Conservation (phyloP, 164 flowering plant species). For the Nymphaea colorata region DNA sequence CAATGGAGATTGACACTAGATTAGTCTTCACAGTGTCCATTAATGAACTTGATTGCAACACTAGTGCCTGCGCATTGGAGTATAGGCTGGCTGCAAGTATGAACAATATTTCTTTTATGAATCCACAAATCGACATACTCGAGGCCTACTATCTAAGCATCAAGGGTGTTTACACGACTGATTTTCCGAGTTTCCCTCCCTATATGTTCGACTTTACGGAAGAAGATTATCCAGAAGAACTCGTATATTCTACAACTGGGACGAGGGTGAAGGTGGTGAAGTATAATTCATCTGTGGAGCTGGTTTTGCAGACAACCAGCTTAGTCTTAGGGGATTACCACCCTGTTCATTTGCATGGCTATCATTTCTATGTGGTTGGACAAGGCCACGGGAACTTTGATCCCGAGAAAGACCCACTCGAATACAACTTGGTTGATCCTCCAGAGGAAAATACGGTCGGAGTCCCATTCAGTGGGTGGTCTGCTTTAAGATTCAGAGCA, state of each 20-base stretch:
- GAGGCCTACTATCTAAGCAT: conserved; percentile 8
- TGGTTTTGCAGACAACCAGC: conserved; percentile 10
- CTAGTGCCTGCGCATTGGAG: conserved; percentile 4
- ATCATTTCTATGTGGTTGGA: conserved; percentile 25
- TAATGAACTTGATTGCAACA: conserved; percentile 3
- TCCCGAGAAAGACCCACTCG: conserved; percentile 10
- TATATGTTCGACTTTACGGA: conserved; percentile 4
- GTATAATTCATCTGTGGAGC: conserved; percentile 7
- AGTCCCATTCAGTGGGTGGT: conserved; percentile 33
- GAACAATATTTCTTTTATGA: conserved; percentile 11
- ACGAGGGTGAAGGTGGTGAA: conserved; percentile 7
- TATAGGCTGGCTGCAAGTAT: conserved; percentile 10
- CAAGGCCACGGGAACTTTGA: conserved; percentile 32
- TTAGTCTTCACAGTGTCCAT: conserved; percentile 4
- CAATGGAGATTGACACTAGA: conserved; percentile 1
- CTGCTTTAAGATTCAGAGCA: conserved; percentile 26
- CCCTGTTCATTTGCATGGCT: conserved; percentile 22
- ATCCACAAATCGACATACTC: conserved; percentile 5
- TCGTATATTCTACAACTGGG: neutral
- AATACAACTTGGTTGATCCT: conserved; percentile 28
- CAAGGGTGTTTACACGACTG: conserved; percentile 1
- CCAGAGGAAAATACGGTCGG: conserved; percentile 17
- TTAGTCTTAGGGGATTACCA: conserved; percentile 5
- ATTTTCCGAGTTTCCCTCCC: conserved; percentile 10
- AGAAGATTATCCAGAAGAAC: neutral